Conservation (phyloP, 768 basidiomycete species). For the Pulveroboletus sp. region DNA sequence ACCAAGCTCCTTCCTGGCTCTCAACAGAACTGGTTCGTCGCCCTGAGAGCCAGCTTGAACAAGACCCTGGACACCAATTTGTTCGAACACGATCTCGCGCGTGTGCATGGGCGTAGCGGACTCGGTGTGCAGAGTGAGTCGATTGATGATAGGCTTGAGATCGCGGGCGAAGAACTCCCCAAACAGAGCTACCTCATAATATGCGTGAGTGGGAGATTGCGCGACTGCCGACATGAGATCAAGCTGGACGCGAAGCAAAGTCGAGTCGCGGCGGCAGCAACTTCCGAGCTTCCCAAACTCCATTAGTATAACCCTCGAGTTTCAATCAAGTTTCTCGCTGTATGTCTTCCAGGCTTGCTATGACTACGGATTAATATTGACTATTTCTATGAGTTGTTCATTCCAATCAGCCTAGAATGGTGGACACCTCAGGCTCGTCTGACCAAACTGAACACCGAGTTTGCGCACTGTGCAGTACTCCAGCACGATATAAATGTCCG, state of each 20-base stretch:
- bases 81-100: conserved; percentile 80
- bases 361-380: background rate
- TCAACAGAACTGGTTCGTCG: conserved; percentile 62
- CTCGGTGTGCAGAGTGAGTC: conserved; percentile 78
- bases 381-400: background rate
- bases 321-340: background rate
- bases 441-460: conserved; percentile 21
- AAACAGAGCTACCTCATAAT: conserved; percentile 81
- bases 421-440: conserved; percentile 11
- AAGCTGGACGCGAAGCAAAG: background rate
- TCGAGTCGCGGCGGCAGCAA: too few species aligned
- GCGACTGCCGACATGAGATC: conserved; percentile 19
- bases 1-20: conserved; percentile 73
- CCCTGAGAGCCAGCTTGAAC: conserved; percentile 45
- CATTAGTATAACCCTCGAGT: background rate
- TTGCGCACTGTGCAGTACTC: conserved; percentile 50
- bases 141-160: conserved; percentile 71
- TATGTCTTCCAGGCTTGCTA: background rate
- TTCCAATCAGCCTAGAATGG: conserved; percentile 9
- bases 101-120: conserved; percentile 70
- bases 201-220: conserved; percentile 46
- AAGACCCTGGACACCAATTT: conserved; percentile 61
- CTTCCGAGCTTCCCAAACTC: background rate
- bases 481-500: conserved; percentile 75
- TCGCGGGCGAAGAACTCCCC: conserved; percentile 79